Base-by-base conservation (phyloP, 148 eudicot species). In the Dianthus caryophyllus region DNA sequence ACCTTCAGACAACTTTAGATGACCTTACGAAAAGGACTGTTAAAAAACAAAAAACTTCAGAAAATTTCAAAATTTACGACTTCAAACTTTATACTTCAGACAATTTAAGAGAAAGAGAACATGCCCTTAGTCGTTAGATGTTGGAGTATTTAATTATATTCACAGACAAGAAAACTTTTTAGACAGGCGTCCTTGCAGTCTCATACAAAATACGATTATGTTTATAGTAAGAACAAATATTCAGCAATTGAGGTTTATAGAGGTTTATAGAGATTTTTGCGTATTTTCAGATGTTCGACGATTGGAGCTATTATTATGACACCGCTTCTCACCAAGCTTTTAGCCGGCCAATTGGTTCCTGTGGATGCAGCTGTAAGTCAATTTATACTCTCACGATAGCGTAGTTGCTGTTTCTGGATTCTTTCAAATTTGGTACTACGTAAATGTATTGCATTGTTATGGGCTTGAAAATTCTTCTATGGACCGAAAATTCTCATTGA, bases 281-380 rank as follows among this genome's bases (percentile, higher is more conserved):
- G 47, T 68, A 31, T 68, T 8, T 79, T 66, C 79, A 95, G 99
- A 77, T 90, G 97, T 70, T 95, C 99, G 52, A 95, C 99, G 31
- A 71, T 95, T 77, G 99, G 99, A 18, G 99, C 99, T 68, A 95
- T 95, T 65, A 62, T 95, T 64, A 90, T 90, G 99, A 95, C 99
- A 8, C 99, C 99, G 25, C 97, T 95, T 53, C 89, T 95, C 39
- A 90, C 97, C 59, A 95, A 94, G 82, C 87, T 90, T 81, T 88
- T 90, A 61, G 97, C 99, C 1, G 99, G 99, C 48, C 97, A 95
- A 78, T 87, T 95, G 75, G 99, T 95, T 58, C 99, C 99, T 58
- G 99, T 95, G 56, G 99, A 95, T 87, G 97, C 97, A 51, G 96
- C 94, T 39, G 99, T 95, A 80, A 87, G 96, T 71, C 61, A 51